phyloP scores from a whole-genome alignment of 257 asterid species.

The Knoxia roxburghii region DNA sequence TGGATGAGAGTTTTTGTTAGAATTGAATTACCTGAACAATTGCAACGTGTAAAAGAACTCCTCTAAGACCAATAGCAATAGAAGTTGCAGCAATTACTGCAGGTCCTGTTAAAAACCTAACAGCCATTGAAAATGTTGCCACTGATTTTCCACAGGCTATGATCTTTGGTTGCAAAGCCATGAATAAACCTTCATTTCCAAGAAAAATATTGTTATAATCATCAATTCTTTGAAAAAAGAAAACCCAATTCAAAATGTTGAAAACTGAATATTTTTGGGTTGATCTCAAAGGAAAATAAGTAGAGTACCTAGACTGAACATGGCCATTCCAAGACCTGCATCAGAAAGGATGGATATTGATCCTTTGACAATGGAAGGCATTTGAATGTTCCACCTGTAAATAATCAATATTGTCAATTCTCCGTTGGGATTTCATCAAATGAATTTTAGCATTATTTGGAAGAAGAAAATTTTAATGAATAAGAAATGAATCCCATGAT shows the following conservation, averaged over 20 bases:
- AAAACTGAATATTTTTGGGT: background rate
- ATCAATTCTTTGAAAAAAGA: background rate
- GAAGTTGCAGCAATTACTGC: slow-evolving; percentile 96
- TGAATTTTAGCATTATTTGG: no score
- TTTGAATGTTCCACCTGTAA: slow-evolving; percentile 76
- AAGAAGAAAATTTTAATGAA: background rate
- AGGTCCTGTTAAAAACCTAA: slow-evolving; percentile 89
- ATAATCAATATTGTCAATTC: background rate
- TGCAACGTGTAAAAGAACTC: slow-evolving; percentile 76
- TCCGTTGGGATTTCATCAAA: no score
- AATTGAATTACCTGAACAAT: slow-evolving; percentile 66
- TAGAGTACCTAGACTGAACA: slow-evolving; percentile 75
- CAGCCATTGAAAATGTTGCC: slow-evolving; percentile 89
- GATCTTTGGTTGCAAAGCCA: slow-evolving; percentile 94
- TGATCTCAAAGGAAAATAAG: background rate
- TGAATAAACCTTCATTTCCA: slow-evolving; percentile 55
- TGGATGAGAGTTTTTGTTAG: no score
- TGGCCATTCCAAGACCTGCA: slow-evolving; percentile 98
- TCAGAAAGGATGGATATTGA: slow-evolving; percentile 89
- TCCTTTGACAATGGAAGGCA: slow-evolving; percentile 80
- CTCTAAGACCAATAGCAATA: slow-evolving; percentile 79
- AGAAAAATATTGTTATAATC: background rate
- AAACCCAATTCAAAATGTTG: background rate
- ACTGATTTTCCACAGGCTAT: slow-evolving; percentile 84
- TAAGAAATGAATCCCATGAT: background rate